phyloP scores from a whole-genome alignment of 306 rosid species.

The Ziziphus jujuba region DNA sequence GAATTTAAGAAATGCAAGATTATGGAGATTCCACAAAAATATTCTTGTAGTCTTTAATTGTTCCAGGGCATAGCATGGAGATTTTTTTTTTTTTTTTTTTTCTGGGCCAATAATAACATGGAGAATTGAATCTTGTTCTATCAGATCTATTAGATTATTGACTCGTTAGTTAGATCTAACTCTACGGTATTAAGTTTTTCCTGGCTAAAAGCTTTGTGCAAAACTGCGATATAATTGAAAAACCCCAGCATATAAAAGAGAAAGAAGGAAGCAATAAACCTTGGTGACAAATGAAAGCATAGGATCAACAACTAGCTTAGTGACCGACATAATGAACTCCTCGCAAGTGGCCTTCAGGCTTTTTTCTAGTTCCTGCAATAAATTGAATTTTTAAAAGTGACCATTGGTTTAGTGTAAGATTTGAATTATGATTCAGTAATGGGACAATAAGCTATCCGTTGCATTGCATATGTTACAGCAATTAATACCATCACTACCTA shows the following conservation, averaged over 20 bases:
- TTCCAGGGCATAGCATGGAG: not conserved
- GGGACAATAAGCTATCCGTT: too few relatives aligned
- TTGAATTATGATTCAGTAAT: too few relatives aligned
- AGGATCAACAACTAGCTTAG: constrained; percentile 97
- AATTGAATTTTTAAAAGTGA: constrained; percentile 11
- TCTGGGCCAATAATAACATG: too few relatives aligned
- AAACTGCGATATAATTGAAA: not conserved
- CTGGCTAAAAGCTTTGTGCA: too few relatives aligned
- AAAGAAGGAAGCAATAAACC: constrained; percentile 46
- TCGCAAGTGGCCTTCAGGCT: constrained; percentile 95
- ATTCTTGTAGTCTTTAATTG: not conserved
- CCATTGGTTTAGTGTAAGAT: too few relatives aligned
- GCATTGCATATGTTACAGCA: too few relatives aligned
- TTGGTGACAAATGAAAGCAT: constrained; percentile 97
- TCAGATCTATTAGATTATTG: too few relatives aligned
- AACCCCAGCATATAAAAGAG: not conserved
- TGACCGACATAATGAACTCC: constrained; percentile 95
- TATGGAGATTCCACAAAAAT: not conserved
- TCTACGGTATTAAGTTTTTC: too few relatives aligned
- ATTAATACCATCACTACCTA: too few relatives aligned
- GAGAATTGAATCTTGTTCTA: not conserved
- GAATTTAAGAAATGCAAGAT: not conserved
- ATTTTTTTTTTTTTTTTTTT: too few relatives aligned
- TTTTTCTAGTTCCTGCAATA: constrained; percentile 87
- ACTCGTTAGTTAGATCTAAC: too few relatives aligned